Base-by-base conservation (phyloP, 371 early-diverging fungal genomes). In the Mucor circinelloides region DNA sequence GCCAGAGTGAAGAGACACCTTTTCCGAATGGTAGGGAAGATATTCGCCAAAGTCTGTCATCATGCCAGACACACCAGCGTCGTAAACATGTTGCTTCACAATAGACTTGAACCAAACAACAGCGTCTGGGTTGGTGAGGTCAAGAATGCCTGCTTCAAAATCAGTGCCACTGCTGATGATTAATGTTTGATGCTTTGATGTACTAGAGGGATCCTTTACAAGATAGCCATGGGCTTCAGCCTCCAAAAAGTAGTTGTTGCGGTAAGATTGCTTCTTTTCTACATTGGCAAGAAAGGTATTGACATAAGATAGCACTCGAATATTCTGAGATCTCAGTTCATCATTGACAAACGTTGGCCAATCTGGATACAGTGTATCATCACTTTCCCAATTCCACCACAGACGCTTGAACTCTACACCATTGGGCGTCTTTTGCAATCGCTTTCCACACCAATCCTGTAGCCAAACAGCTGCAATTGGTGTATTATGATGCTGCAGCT, bases 311-410 rank as follows among this genome's bases (percentile, higher is more conserved):
- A 72, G 70, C 25, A 55, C 54, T 2, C 72, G 65, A 19, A 81
- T 71, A 19, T 70, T 59, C 1, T 73, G 64, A 9, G 55, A 15
- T 2, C 34, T 31, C 15, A 61, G 17, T 5, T 80, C 60, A 13
- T 73, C 59, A 13, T 72, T 34, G 6, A 83, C 78, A 38, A 83
- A 68, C 1, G 44, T 34, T 1, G 54, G 13, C 83, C 84, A 84
- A 46, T 75, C 65, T 2, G 82, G 80, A 58, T 84, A 80, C 13
- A 72, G 52, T n/a, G 31, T 52, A 27, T 59, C 58, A 50, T 78
- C 80, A 42, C 69, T 59, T 50, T 83, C 81, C 81, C 81, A 81
- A 44, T 79, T 77, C 83, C 81, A 80, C 79, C 80, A 82, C 2
- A 78, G 58, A 0, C 80, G 72, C 65, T 78, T 71, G 32, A 74